Percentiles rank a stretch among this genome's conserved stretches.
Conservation (phyloP, 352 stramenopile species). For the Phytopythium montanum region DNA sequence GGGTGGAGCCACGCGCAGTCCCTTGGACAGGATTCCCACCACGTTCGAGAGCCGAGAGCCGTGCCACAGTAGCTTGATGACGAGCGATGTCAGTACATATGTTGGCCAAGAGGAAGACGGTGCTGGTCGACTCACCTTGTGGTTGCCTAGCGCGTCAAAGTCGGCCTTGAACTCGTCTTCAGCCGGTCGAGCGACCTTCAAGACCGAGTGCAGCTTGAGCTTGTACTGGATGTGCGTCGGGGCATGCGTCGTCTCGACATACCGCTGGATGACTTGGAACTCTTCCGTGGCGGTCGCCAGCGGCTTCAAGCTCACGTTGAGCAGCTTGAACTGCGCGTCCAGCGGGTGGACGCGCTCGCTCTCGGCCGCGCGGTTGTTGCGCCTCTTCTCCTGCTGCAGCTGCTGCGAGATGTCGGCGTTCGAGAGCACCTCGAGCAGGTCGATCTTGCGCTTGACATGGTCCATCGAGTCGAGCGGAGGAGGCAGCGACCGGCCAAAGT, state of each 20-base stretch:
- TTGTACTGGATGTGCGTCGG: slow-evolving; percentile 65
- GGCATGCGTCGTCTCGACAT: slow-evolving; percentile 55
- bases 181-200: slow-evolving; percentile 40
- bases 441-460: slow-evolving; percentile 65
- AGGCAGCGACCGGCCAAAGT: slow-evolving; percentile 55
- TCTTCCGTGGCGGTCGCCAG: slow-evolving; percentile 31
- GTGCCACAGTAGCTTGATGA: slow-evolving; percentile 74
- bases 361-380: slow-evolving; percentile 16
- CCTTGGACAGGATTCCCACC: slow-evolving; percentile 74
- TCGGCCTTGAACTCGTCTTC: slow-evolving; percentile 40
- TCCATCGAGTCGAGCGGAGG: slow-evolving; percentile 55
- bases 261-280: slow-evolving; percentile 53
- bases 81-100: not conserved
- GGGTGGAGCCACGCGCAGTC: slow-evolving; percentile 73
- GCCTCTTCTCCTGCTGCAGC: slow-evolving; percentile 40
- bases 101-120: not conserved
- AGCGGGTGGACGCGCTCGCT: slow-evolving; percentile 36
- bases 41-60: slow-evolving; percentile 78
- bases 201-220: slow-evolving; percentile 47
- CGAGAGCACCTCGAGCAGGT: slow-evolving; percentile 59
- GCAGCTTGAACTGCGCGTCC: slow-evolving; percentile 57
- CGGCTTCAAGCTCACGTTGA: slow-evolving; percentile 49
- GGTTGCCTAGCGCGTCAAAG: slow-evolving; percentile 54
- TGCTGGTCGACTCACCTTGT: slow-evolving; percentile 25
- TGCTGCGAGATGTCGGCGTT: slow-evolving; percentile 70